Percentiles rank a stretch among this genome's conserved stretches.
Evolutionary conservation across 192 early-diverging fungal genomes (phyloP).

Genomic region (Linnemannia zychae): DNA sequence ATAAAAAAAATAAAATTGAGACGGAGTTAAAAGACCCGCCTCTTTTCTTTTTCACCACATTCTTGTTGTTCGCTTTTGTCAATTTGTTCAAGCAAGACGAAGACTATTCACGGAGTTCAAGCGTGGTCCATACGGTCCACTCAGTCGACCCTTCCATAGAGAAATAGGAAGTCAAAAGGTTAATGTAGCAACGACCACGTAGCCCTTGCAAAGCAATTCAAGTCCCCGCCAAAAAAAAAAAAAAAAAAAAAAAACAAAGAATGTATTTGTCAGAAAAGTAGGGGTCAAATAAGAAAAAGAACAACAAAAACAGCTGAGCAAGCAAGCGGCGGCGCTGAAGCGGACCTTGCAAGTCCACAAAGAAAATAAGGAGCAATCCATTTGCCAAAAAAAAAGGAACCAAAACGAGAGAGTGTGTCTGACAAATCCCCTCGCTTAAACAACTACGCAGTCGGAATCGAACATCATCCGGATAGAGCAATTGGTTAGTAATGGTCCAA

Average conservation of each 20-base stretch:
- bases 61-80: not conserved
- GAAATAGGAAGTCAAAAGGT: not conserved
- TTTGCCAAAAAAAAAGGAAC: not conserved
- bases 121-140: not conserved
- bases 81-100: not conserved
- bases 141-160: not conserved
- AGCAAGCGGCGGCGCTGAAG: too few species aligned
- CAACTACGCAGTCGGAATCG: conserved; percentile 8
- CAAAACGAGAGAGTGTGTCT: not conserved
- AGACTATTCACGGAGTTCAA: conserved; percentile 5
- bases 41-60: too few species aligned
- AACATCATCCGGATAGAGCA: not conserved
- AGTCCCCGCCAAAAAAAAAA: not conserved
- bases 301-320: too few species aligned
- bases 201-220: not conserved
- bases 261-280: conserved; percentile 4
- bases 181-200: not conserved
- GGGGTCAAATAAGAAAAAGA: too few species aligned
- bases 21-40: not conserved
- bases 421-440: not conserved
- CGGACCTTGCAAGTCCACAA: too few species aligned
- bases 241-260: too few species aligned
- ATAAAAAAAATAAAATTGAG: not conserved
- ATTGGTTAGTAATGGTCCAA: not conserved
- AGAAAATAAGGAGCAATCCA: not conserved